Evolutionary conservation across 2,329 filamentous ascomycete genomes (phyloP).

Genomic region (Diaporthe citrichinensis): DNA sequence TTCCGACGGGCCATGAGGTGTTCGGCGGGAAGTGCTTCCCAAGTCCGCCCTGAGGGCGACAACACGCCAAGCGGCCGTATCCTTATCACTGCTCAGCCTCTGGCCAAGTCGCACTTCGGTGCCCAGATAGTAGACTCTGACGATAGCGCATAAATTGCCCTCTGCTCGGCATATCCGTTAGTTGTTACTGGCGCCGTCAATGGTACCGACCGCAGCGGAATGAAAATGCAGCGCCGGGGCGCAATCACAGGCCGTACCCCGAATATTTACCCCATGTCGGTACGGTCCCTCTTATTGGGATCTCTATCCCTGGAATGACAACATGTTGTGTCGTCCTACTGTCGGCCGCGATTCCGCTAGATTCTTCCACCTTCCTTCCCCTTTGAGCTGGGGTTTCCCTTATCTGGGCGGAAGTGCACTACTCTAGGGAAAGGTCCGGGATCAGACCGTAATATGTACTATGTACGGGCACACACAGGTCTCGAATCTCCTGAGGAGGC

Average conservation of each 20-base stretch:
- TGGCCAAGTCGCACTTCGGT: conserved; percentile 17
- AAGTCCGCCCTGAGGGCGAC: conserved; percentile 12
- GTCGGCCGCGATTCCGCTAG: not conserved
- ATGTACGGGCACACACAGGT: not conserved
- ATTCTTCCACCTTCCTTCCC: conserved; percentile 20
- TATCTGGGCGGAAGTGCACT: conserved; percentile 17
- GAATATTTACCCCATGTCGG: not conserved
- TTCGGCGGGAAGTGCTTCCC: conserved; percentile 12
- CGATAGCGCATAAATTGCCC: conserved; percentile 12
- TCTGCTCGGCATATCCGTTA: conserved; percentile 30
- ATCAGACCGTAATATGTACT: not conserved
- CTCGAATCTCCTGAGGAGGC: conserved; percentile 34
- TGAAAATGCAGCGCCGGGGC: not conserved
- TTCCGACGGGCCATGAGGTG: conserved; percentile 35
- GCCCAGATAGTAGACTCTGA: not conserved
- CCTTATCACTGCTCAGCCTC: conserved; percentile 27
- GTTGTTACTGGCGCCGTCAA: conserved; percentile 1
- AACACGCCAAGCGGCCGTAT: conserved; percentile 3
- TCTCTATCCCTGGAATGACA: conserved; percentile 8
- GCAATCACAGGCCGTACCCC: conserved; percentile 4
- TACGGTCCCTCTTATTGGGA: not conserved
- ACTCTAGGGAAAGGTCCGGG: conserved; percentile 11
- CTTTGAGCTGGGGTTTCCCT: conserved; percentile 7
- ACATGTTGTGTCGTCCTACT: not conserved
- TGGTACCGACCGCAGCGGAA: conserved; percentile 10